Evolutionary conservation across 495 filamentous ascomycete genomes (phyloP), one percentile per base, ranked within the genome.

Genomic region (Neurospora sp.): DNA sequence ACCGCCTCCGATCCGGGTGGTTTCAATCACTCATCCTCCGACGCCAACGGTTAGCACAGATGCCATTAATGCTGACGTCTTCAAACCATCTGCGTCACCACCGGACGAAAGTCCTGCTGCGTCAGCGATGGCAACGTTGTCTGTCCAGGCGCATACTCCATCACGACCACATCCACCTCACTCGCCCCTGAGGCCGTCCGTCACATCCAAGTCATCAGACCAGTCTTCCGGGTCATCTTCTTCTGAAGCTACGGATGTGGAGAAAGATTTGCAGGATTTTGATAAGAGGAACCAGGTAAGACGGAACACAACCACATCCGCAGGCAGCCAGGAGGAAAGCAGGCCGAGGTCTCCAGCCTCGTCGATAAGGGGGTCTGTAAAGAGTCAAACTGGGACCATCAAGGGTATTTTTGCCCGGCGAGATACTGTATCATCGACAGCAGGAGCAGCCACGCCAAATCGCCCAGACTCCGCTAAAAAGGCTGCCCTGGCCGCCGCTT

Each of bases 91-190:
- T 9, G 80, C 81, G 1, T 81, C 82, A 22, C 83, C 81, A 8
- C 84, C 88, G n/a, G 83, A 87, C 73, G 84, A 85, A 71, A 85
- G 87, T 10, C 71, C 76, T 77, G 91, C 89, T 8, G 83, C 87
- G 16, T 86, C 83, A 72, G 82, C 86, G 14, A 92, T 94, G 87
- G 89, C 89, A 73, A 89, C 88, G 16, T 86, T 94, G 16, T 88
- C 90, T n/a, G 87, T 77, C 22, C 86, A 87, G 14, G 88, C 90
- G 0, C 86, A 86, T 20, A 83, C 87, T 4, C 70, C 80, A 47
- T 89, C 90, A 3, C 88, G 88, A 1, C 77, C 82, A 3, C 82
- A 83, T 9, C 84, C 85, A 2, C 84, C 87, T 0, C 78, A 77
- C 8, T 82, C 82, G 38, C 85, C 87, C 4, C 83, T 85, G 69